phyloP scores from a whole-genome alignment of 306 rosid species.

The Senna siamea region DNA sequence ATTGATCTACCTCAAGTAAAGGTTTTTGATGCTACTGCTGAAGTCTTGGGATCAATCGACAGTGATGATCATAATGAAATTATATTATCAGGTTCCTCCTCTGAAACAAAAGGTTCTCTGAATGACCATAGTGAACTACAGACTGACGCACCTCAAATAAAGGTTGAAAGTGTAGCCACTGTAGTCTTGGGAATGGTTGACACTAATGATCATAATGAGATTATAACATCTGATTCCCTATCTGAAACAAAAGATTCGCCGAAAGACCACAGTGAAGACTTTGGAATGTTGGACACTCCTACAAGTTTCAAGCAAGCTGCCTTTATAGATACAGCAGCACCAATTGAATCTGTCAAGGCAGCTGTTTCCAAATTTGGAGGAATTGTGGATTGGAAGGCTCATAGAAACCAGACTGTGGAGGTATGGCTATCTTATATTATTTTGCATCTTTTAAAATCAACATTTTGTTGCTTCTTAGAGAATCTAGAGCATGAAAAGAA shows the following conservation, averaged over 20 bases:
- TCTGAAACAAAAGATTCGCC: too few relatives aligned
- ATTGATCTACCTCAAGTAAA: slow-evolving; percentile 28
- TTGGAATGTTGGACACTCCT: slow-evolving; percentile 46
- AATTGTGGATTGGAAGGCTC: slow-evolving; percentile 98
- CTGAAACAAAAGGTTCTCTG: slow-evolving; percentile 34
- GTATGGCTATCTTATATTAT: slow-evolving; percentile 46
- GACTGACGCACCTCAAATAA: slow-evolving; percentile 23
- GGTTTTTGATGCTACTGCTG: slow-evolving; percentile 14
- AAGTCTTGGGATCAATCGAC: neutral
- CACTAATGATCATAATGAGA: slow-evolving; percentile 31
- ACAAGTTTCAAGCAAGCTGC: slow-evolving; percentile 44
- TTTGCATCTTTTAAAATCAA: neutral
- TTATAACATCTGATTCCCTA: too few relatives aligned
- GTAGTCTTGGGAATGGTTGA: slow-evolving; percentile 39
- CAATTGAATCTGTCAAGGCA: slow-evolving; percentile 95
- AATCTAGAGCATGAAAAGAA: neutral
- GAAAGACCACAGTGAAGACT: neutral
- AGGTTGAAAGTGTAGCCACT: slow-evolving; percentile 18
- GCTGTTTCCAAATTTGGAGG: slow-evolving; percentile 99
- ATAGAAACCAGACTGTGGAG: slow-evolving; percentile 79
- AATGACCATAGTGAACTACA: slow-evolving; percentile 28
- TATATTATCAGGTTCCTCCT: slow-evolving; percentile 24
- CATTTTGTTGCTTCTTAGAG: neutral
- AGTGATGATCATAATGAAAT: neutral
- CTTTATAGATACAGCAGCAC: slow-evolving; percentile 84